Evolutionary conservation across 1,139 yeast genomes (phyloP), one percentile per base, ranked within the genome.

Genomic region (Suhomyces anneliseae): DNA sequence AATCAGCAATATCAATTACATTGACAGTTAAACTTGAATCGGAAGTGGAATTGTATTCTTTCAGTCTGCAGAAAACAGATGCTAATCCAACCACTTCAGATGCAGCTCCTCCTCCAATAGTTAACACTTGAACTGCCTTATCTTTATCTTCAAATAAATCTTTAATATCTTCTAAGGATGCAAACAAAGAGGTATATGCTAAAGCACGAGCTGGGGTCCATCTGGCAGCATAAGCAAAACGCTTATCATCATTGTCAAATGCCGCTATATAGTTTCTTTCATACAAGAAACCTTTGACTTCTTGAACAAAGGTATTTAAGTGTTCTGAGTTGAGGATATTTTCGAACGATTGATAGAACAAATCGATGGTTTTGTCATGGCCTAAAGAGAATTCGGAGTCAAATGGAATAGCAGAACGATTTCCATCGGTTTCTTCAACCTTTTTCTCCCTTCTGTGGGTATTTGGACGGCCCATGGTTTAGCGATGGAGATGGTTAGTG

Each of bases 41-140:
- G 1, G 74, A 65, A 3, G 60, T 64, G 1, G 72, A 65, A 50
- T 60, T 61, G 48, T 58, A 68, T 50, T 74, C 79, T 56, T 79
- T 76, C 12, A 74, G 62, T 46, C 79, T 65, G 42, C 83, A 68
- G 55, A 81, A 83, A 0, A 85, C 72, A 14, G 90, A 77, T 0
- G 82, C 82, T 38, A 88, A 60, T 0, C 88, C 95, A 14, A 84
- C 84, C 24, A 89, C 66, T 60, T 90, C 97, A 1, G 92, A 88
- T 2, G 92, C 87, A 0, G 96, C 96, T 24, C 97, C 97, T 15
- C 95, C 97, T 11, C 97, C 97, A 38, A 90, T 75, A 56, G 86
- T 81, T 36, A 89, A 62, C 0, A 83, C 79, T 8, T 74, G 69
- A 19, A 67, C 65, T 4, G 56, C 46, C 7, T 50, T 44, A 2